Percentiles rank a stretch among this genome's conserved stretches.
Conservation (phyloP, 2,329 filamentous ascomycete species). For the Bisporella sp. region DNA sequence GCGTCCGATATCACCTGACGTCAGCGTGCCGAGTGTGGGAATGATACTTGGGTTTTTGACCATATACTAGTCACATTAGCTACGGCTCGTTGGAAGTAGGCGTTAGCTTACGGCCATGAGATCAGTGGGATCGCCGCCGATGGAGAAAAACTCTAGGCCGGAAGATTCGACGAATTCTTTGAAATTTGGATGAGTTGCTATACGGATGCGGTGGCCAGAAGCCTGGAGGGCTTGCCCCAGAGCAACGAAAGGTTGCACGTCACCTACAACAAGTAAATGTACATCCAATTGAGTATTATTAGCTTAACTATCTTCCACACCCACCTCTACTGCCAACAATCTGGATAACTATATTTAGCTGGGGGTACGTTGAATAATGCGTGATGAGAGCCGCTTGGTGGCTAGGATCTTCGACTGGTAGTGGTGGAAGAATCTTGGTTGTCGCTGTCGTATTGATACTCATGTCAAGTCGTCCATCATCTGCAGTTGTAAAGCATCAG, state of each 20-base stretch:
- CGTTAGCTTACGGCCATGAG: conserved; percentile 11
- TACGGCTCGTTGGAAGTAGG: too few species aligned
- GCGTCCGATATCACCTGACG: conserved; percentile 67
- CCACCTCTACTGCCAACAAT: conserved; percentile 68
- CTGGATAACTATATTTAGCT: conserved; percentile 72
- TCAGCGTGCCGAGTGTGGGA: conserved; percentile 69
- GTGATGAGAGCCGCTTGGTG: too few species aligned
- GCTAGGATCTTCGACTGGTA: too few species aligned
- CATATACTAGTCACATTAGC: conserved; percentile 50
- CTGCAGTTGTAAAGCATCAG: too few species aligned
- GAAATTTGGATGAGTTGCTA: conserved; percentile 73
- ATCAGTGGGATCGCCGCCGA: conserved; percentile 64
- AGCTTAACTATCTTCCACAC: too few species aligned
- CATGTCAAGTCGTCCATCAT: too few species aligned
- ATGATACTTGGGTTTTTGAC: conserved; percentile 80
- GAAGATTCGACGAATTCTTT: conserved; percentile 64
- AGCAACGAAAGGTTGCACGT: conserved; percentile 72
- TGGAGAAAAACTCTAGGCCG: conserved; percentile 70
- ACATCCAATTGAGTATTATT: too few species aligned
- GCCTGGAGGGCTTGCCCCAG: conserved; percentile 64
- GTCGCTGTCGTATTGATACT: too few species aligned
- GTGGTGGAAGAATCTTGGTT: too few species aligned
- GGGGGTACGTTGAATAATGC: conserved; percentile 1
- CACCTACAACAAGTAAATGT: conserved; percentile 23
- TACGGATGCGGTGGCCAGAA: conserved; percentile 66